Evolutionary conservation across 345 rosid genomes (phyloP).

Genomic region (Anacardium occidentale): DNA sequence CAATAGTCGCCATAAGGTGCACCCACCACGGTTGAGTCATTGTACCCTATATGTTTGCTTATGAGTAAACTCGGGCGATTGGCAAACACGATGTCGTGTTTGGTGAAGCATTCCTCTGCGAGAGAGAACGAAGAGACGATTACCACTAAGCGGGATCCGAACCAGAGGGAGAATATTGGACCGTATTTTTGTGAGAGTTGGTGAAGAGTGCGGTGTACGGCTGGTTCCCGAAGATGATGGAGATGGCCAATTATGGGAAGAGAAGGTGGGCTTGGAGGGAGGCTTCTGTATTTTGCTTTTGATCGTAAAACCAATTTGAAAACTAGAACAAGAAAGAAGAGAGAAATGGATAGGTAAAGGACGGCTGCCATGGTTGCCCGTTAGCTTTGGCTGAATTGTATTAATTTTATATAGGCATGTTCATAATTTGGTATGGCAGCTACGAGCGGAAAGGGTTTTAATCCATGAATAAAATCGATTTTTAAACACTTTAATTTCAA

Average conservation of each 20-base stretch:
- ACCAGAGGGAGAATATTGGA: conserved; percentile 29
- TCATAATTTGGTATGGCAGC: too few relatives aligned
- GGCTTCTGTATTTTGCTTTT: neutral
- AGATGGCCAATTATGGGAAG: conserved; percentile 41
- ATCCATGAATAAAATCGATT: too few relatives aligned
- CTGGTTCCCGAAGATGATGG: conserved; percentile 26
- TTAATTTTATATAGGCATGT: too few relatives aligned
- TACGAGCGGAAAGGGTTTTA: too few relatives aligned
- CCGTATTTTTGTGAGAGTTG: conserved; percentile 30
- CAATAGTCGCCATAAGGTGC: conserved; percentile 32
- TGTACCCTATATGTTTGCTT: conserved; percentile 27
- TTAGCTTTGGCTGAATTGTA: neutral
- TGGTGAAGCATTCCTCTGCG: conserved; percentile 36
- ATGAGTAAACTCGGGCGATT: conserved; percentile 28
- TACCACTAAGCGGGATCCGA: conserved; percentile 26
- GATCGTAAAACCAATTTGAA: conserved; percentile 8
- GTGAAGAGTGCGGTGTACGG: conserved; percentile 26
- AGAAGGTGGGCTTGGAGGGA: conserved; percentile 37
- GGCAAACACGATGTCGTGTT: conserved; percentile 30
- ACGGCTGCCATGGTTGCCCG: neutral
- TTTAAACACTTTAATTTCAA: too few relatives aligned
- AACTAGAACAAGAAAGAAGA: neutral
- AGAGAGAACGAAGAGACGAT: conserved; percentile 25
- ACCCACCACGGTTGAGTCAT: conserved; percentile 17
- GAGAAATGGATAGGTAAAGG: neutral